Base-by-base conservation (phyloP, 2,329 filamentous ascomycete species). In the Corynespora cassiicola region DNA sequence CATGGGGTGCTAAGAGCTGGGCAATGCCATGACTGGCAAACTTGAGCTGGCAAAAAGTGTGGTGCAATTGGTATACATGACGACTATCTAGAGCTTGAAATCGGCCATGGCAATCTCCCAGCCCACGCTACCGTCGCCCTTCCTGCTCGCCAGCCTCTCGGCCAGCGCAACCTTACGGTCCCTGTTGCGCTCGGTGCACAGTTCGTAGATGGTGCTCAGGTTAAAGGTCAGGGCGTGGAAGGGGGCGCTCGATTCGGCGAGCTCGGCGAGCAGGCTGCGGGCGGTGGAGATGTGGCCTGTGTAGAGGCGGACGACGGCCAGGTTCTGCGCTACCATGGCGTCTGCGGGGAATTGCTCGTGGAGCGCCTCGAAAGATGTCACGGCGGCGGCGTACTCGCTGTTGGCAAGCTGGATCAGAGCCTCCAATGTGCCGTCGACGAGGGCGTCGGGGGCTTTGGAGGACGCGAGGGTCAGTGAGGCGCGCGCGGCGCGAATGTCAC, bases 201-300 rank as follows among this genome's bases (percentile, higher is more conserved):
- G 77, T 69, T 97, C 94, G 63, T 95, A 97, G 56, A 96, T 82
- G 0, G 92, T 97, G 8, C 85, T 84, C 9, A 99, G 70, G 63
- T 97, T 97, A 70, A 96, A 95, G 0, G 95, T 80, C 2, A 96
- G 71, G 1, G 88, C 88, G 47, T 88, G 85, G 41, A 92, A 96
- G 0, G 67, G 57, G 7, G 54, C 47, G 0, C 84, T 81, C 1
- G 74, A 65, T 3, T 81, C 75, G 0, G 90, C 75, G 8, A 95
- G 70, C 0, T 72, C 69, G 56, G 92, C 86, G 3, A 96, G 73
- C 1, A 88, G 69, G 9, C 75, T 68, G 10, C 82, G 81, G 1
- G 88, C 87, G 77, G 67, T 61, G 0, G 59, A 32, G 65, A 96
- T 84, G 38, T 78, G 78, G 4, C 91, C 90, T 0, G 84, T 81